Conservation (phyloP, 192 early-diverging fungal species). For the Umbelopsis vinacea region DNA sequence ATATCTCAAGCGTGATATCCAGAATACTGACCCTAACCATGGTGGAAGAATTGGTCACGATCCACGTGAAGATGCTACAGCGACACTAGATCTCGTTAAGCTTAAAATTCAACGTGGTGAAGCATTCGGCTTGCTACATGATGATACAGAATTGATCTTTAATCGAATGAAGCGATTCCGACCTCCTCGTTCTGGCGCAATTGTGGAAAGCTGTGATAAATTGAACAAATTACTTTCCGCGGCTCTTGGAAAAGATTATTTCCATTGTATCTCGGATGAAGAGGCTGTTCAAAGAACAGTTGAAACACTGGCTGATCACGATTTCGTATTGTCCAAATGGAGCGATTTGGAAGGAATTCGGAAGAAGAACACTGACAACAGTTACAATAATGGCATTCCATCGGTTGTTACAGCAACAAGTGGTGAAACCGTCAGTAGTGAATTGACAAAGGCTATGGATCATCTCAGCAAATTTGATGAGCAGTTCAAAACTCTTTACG, state of each 20-base stretch:
- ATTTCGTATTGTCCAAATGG: constrained; percentile 15
- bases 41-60: constrained; percentile 61
- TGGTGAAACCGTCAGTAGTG: neutral
- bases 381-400: neutral
- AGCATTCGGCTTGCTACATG: constrained; percentile 42
- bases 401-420: neutral
- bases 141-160: constrained; percentile 47
- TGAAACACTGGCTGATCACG: constrained; percentile 1
- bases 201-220: constrained; percentile 32
- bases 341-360: constrained; percentile 6
- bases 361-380: neutral
- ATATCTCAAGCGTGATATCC: constrained; percentile 61
- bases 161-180: constrained; percentile 32
- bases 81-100: constrained; percentile 67
- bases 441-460: neutral
- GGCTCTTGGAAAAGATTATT: constrained; percentile 30
- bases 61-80: constrained; percentile 68
- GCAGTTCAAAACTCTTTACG: constrained; percentile 36
- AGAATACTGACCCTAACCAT: constrained; percentile 40
- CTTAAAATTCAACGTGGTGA: constrained; percentile 50
- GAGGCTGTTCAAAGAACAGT: constrained; percentile 23
- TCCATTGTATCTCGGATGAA: constrained; percentile 30
- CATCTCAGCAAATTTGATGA: constrained; percentile 40
- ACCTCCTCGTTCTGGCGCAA: constrained; percentile 31
- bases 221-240: constrained; percentile 32